phyloP scores from a whole-genome alignment of 1,284 basidiomycete species.

The Microbotryum intermedium region DNA sequence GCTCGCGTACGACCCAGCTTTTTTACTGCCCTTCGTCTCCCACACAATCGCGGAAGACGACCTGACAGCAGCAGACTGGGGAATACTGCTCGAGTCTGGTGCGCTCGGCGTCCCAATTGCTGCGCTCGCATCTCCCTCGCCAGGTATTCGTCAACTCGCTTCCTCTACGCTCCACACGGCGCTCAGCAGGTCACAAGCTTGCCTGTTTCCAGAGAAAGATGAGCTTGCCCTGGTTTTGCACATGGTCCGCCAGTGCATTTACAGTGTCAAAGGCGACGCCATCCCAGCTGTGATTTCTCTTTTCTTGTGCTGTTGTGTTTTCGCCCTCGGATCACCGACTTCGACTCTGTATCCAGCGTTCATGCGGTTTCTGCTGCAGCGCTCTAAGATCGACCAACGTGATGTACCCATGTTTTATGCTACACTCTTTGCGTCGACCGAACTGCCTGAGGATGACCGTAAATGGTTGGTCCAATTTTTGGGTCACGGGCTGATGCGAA shows the following conservation, averaged over 20 bases:
- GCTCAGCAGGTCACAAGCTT: slow-evolving; percentile 10
- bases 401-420: slow-evolving; percentile 30
- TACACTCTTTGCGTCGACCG: slow-evolving; percentile 20
- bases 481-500: slow-evolving; percentile 21
- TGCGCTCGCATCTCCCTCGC: slow-evolving; percentile 7
- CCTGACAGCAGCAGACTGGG: slow-evolving; percentile 26
- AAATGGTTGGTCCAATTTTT: slow-evolving; percentile 24
- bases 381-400: slow-evolving; percentile 19
- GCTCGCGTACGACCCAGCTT: slow-evolving; percentile 25
- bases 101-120: slow-evolving; percentile 17
- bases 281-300: slow-evolving; percentile 27
- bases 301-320: slow-evolving; percentile 23
- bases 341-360: slow-evolving; percentile 23
- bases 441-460: slow-evolving; percentile 22
- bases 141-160: slow-evolving; percentile 5
- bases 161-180: slow-evolving; percentile 8
- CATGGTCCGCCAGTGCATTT: slow-evolving; percentile 22
- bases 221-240: slow-evolving; percentile 24
- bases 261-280: slow-evolving; percentile 15
- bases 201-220: slow-evolving; percentile 24
- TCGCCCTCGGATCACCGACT: slow-evolving; percentile 19
- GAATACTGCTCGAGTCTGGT: slow-evolving; percentile 19
- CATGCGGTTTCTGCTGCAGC: slow-evolving; percentile 27
- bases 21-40: slow-evolving; percentile 13
- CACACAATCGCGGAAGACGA: slow-evolving; percentile 20